These are phyloP conservation scores for Neurospora sp. DNA, from an alignment of 495 filamentous ascomycete species.

Conservation along the genomic window DNA sequence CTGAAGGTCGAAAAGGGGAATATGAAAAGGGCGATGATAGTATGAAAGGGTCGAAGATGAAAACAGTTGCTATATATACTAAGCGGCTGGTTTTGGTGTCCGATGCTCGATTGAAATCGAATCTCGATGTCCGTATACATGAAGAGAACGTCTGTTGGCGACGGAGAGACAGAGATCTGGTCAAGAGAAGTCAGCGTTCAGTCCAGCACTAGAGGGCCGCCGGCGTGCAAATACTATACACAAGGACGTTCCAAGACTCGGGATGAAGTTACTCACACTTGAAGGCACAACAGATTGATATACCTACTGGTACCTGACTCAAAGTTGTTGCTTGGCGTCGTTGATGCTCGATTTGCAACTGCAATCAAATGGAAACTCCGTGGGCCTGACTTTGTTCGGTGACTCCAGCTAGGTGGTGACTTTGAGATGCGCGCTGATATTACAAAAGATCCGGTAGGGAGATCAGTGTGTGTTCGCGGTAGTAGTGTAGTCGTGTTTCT, in stretches of 20 bases:
- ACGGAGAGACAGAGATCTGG: not conserved
- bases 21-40: too few species aligned
- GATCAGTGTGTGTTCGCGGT: not conserved
- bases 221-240: not conserved
- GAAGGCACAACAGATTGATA: fast-evolving
- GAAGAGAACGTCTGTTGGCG: not conserved
- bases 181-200: not conserved
- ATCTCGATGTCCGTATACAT: not conserved
- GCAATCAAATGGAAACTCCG: not conserved
- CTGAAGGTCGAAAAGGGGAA: not conserved
- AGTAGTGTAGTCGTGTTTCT: not conserved
- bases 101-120: too few species aligned
- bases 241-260: not conserved
- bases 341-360: not conserved
- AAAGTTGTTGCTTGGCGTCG: not conserved
- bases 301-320: not conserved
- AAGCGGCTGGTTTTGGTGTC: too few species aligned
- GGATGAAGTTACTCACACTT: not conserved
- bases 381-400: not conserved
- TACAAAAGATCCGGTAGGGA: not conserved
- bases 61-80: too few species aligned
- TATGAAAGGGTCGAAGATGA: too few species aligned
- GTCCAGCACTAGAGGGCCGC: not conserved
- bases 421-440: not conserved
- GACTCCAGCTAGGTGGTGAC: not conserved